Conservation (phyloP, 345 rosid species). For the Heritiera littoralis region DNA sequence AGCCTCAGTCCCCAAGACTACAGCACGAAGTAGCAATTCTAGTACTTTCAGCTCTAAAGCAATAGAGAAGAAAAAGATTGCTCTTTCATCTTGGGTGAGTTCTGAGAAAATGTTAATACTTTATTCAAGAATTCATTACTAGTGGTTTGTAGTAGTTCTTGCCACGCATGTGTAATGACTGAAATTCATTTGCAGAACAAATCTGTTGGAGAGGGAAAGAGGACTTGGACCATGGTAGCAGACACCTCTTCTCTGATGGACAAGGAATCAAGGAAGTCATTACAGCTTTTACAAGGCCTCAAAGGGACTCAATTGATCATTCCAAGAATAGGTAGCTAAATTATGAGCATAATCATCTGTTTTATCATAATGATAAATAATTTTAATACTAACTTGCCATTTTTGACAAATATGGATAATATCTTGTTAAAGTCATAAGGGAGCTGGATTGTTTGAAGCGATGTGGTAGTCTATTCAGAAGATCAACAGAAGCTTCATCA, state of each 20-base stretch:
- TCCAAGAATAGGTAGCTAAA: conserved; percentile 68
- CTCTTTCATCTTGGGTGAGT: conserved; percentile 52
- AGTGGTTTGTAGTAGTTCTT: background rate
- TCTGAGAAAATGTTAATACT: background rate
- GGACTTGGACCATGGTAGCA: conserved; percentile 72
- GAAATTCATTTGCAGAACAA: conserved; percentile 43
- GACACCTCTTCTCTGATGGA: conserved; percentile 70
- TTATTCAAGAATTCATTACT: conserved; percentile 8
- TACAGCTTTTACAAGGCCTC: conserved; percentile 85
- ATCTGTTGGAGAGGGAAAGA: conserved; percentile 41
- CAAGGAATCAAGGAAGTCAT: conserved; percentile 64
- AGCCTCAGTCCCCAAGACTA: conserved; percentile 26
- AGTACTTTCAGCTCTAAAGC: conserved; percentile 26
- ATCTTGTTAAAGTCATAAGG: conserved; percentile 49
- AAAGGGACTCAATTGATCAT: conserved; percentile 70
- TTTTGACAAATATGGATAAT: background rate
- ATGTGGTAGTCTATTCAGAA: conserved; percentile 49
- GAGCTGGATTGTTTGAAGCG: conserved; percentile 70
- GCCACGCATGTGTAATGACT: conserved; percentile 16
- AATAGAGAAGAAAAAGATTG: conserved; percentile 26
- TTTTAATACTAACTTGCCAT: background rate
- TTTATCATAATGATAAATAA: background rate
- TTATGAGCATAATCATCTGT: background rate
- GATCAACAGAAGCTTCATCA: conserved; percentile 54
- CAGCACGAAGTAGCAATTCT: conserved; percentile 39